Evolutionary conservation across 2,329 filamentous ascomycete species (phyloP).

Genomic region (Aureobasidium sp.): DNA sequence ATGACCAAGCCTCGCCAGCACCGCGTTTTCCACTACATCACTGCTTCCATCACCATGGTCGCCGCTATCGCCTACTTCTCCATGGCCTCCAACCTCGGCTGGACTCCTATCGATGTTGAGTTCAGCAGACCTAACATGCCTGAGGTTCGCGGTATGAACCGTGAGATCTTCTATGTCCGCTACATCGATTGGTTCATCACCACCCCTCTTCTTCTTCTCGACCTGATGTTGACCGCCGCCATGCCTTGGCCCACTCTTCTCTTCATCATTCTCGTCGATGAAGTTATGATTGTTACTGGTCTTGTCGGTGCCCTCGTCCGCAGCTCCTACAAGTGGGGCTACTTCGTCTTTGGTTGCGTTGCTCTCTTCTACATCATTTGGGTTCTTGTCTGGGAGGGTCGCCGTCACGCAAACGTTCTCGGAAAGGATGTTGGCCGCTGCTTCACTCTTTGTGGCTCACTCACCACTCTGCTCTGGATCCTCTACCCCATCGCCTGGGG

Average conservation of each 20-base stretch:
- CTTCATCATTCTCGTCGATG: constrained; percentile 53
- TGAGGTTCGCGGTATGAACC: constrained; percentile 42
- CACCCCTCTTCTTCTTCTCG: constrained; percentile 54
- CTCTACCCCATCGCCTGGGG: constrained; percentile 59
- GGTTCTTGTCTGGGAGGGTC: constrained; percentile 48
- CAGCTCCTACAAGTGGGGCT: constrained; percentile 62
- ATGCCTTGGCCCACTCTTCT: constrained; percentile 57
- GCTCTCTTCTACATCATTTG: constrained; percentile 53
- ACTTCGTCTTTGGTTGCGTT: constrained; percentile 48
- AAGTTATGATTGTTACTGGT: constrained; percentile 59
- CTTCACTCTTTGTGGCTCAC: constrained; percentile 49
- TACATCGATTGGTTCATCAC: constrained; percentile 60
- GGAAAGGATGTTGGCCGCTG: constrained; percentile 45
- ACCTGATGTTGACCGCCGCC: constrained; percentile 55
- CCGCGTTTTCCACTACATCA: constrained; percentile 58
- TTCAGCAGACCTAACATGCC: constrained; percentile 37
- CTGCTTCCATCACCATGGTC: constrained; percentile 48
- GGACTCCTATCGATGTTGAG: constrained; percentile 54
- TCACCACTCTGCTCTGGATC: constrained; percentile 55
- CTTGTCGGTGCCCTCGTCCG: constrained; percentile 56
- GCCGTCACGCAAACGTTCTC: constrained; percentile 46
- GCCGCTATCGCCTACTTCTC: constrained; percentile 57
- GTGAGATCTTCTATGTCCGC: constrained; percentile 59
- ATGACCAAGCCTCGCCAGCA: constrained; percentile 46
- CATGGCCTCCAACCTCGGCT: constrained; percentile 58